phyloP scores from a whole-genome alignment of 305 asterid genomes.

The Fraxinus angustifolia region DNA sequence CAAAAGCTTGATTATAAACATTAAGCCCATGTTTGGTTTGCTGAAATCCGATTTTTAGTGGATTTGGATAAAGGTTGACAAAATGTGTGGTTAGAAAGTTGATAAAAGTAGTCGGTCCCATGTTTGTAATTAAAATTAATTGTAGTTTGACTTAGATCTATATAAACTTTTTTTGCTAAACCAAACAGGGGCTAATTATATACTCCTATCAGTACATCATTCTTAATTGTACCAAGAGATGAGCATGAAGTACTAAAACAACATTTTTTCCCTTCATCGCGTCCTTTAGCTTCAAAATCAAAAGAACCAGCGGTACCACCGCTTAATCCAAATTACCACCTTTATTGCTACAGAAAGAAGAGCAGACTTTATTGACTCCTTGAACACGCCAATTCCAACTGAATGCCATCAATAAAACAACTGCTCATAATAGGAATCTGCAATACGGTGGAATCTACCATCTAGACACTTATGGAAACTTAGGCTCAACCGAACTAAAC shows the following conservation, averaged over 20 bases:
- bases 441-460: neutral
- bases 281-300: neutral
- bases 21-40: neutral
- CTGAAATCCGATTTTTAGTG: neutral
- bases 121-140: neutral
- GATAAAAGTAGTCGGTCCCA: neutral
- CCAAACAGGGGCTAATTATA: neutral
- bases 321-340: neutral
- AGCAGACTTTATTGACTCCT: neutral
- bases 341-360: neutral
- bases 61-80: neutral
- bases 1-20: neutral
- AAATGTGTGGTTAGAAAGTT: neutral
- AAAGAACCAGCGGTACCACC: neutral
- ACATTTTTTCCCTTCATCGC: neutral
- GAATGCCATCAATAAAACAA: neutral
- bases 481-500: neutral
- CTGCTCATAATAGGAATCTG: neutral
- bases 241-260: neutral
- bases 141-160: neutral
- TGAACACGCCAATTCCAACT: neutral
- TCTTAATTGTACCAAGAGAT: neutral
- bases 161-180: neutral
- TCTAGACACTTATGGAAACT: neutral
- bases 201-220: neutral